Conservation (phyloP, 1,284 basidiomycete species). For the Pseudozyma sp. region DNA sequence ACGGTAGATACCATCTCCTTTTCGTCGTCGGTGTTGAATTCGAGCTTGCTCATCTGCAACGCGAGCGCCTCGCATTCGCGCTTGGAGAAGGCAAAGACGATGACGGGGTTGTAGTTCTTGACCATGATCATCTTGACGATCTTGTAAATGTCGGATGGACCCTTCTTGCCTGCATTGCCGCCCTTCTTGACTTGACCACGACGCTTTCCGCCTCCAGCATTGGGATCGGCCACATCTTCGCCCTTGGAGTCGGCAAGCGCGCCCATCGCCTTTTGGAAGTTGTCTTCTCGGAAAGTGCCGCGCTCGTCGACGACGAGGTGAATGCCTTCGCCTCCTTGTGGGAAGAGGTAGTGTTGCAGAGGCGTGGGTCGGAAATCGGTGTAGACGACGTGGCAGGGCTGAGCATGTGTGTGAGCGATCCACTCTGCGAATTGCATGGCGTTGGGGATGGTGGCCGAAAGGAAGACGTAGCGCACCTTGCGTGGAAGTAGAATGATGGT, state of each 20-base stretch:
- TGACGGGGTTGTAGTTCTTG: conserved; percentile 98
- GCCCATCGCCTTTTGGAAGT: conserved; percentile 98
- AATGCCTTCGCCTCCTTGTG: conserved; percentile 94
- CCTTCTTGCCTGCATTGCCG: conserved; percentile 93
- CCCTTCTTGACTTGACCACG: conserved; percentile 80
- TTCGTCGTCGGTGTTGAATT: conserved; percentile 95
- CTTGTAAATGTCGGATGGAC: conserved; percentile 97
- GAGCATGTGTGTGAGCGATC: conserved; percentile 96
- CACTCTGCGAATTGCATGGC: conserved; percentile 99
- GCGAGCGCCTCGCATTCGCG: conserved; percentile 96
- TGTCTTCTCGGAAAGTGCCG: conserved; percentile 95
- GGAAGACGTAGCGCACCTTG: conserved; percentile 95
- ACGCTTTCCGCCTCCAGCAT: conserved; percentile 78
- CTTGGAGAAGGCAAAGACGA: conserved; percentile 98
- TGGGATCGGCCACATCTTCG: conserved; percentile 90
- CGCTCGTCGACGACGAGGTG: conserved; percentile 98
- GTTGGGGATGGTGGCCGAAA: conserved; percentile 99
- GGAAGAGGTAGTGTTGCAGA: conserved; percentile 97
- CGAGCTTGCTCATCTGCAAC: conserved; percentile 90
- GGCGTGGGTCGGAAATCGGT: conserved; percentile 99
- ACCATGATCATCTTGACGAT: conserved; percentile 99
- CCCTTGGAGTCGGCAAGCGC: conserved; percentile 80
- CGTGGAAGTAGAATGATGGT: conserved; percentile 98
- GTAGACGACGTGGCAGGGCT: conserved; percentile 99
- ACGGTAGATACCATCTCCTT: conserved; percentile 88